phyloP scores from a whole-genome alignment of 192 early-diverging fungal genomes.

The Backusella liffmaniae region DNA sequence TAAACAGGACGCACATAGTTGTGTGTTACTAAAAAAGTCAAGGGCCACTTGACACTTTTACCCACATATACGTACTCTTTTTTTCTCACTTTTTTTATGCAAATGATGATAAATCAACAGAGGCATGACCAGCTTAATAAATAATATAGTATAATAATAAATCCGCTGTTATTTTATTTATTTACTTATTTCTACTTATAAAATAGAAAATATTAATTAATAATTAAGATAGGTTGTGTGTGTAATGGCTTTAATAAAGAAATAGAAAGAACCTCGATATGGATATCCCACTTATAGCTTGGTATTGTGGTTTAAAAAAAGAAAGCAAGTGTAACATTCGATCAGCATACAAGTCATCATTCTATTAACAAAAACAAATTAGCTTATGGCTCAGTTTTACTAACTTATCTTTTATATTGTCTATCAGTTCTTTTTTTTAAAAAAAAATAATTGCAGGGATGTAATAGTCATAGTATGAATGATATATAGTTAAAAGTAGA shows the following conservation, averaged over 20 bases:
- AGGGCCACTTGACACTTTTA: constrained; percentile 4
- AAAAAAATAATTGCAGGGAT: not conserved
- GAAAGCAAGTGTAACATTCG: too few species aligned
- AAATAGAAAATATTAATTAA: too few species aligned
- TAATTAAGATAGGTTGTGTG: too few species aligned
- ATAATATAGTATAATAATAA: not conserved
- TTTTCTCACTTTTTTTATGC: not conserved
- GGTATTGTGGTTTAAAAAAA: too few species aligned
- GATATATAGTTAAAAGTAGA: not conserved
- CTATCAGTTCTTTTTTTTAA: not conserved
- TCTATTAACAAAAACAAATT: too few species aligned
- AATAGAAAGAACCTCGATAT: too few species aligned
- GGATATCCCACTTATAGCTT: too few species aligned
- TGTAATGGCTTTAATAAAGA: too few species aligned
- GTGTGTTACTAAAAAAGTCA: not conserved
- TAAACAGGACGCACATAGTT: not conserved
- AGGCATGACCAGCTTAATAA: not conserved
- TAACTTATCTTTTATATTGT: not conserved
- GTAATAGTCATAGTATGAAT: not conserved
- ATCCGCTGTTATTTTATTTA: too few species aligned
- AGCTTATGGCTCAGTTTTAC: not conserved
- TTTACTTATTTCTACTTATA: too few species aligned
- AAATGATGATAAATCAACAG: not conserved
- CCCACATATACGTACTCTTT: not conserved
- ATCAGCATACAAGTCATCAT: too few species aligned